These are phyloP conservation scores for Allium cepa DNA, from an alignment of 106 monocot species.

Conservation along the genomic window DNA sequence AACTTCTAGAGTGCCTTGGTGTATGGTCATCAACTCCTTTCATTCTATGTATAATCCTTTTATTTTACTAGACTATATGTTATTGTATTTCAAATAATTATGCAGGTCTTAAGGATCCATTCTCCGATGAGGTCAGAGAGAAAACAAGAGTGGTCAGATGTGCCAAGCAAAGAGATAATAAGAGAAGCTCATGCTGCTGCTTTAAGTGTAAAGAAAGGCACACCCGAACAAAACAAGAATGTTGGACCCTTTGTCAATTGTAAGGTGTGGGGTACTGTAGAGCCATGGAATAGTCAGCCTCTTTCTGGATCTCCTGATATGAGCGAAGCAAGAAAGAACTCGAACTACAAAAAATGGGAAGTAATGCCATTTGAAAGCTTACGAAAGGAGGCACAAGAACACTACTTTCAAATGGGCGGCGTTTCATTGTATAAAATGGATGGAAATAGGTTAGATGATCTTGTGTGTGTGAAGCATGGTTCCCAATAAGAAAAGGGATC, in stretches of 20 bases:
- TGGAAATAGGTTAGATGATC: conserved; percentile 93
- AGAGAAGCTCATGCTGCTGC: conserved; percentile 67
- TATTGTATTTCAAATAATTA: background rate
- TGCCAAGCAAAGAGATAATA: conserved; percentile 67
- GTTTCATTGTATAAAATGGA: conserved; percentile 97
- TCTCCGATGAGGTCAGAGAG: conserved; percentile 84
- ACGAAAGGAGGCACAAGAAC: conserved; percentile 74
- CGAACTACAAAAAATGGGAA: conserved; percentile 90
- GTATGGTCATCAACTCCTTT: conserved; percentile 25
- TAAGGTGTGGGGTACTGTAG: conserved; percentile 76
- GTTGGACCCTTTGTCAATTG: conserved; percentile 69
- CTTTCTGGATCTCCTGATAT: conserved; percentile 77
- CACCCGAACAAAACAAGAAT: conserved; percentile 17
- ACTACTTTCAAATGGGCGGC: conserved; percentile 48
- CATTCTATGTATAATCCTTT: background rate
- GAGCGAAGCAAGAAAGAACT: conserved; percentile 50
- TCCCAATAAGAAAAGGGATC: too few species aligned
- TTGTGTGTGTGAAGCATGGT: conserved; percentile 72
- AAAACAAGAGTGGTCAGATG: conserved; percentile 71
- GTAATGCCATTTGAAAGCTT: conserved; percentile 49
- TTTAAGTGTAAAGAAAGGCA: conserved; percentile 47
- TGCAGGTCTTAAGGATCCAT: conserved; percentile 89
- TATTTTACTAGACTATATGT: too few species aligned
- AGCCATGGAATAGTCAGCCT: conserved; percentile 14
- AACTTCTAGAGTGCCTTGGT: conserved; percentile 94